Percentiles rank a stretch among this genome's conserved stretches.
phyloP scores from a whole-genome alignment of 2,329 filamentous ascomycete genomes.

The Botryotinia globosa region DNA sequence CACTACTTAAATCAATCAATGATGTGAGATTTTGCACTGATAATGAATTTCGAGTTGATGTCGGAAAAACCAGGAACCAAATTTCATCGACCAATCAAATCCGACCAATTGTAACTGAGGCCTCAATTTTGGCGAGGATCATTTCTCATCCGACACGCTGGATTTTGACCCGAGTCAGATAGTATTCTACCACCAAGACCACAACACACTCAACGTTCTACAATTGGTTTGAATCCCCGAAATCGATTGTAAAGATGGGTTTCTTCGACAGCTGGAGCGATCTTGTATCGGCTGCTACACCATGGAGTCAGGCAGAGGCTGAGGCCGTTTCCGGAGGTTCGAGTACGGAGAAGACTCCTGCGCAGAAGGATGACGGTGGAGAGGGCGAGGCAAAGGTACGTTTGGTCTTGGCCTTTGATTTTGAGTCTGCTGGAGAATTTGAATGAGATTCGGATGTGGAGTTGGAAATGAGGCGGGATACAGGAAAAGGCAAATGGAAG shows the following conservation, averaged over 20 bases:
- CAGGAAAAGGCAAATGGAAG: neutral
- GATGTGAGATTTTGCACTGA: neutral
- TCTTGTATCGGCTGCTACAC: conserved; percentile 62
- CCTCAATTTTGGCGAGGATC: conserved; percentile 20
- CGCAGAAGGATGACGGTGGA: conserved; percentile 48
- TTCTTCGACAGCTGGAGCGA: conserved; percentile 65
- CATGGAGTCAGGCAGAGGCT: conserved; percentile 63
- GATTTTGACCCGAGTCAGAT: conserved; percentile 17
- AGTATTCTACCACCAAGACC: conserved; percentile 13
- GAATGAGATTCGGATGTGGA: neutral
- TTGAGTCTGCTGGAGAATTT: neutral
- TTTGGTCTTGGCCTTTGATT: neutral
- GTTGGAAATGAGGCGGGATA: neutral
- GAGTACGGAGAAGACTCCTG: conserved; percentile 43
- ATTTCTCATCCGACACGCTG: conserved; percentile 22
- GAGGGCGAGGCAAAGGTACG: conserved; percentile 40
- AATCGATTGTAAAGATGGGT: conserved; percentile 50
- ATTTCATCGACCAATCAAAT: conserved; percentile 31
- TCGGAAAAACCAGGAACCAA: conserved; percentile 23
- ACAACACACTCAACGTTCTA: conserved; percentile 20
- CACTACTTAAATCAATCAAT: neutral
- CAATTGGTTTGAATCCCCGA: conserved; percentile 22
- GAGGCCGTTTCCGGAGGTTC: conserved; percentile 46
- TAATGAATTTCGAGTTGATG: conserved; percentile 16
- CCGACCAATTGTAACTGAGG: conserved; percentile 28